Evolutionary conservation across 2,329 filamentous ascomycete species (phyloP).

Genomic region (Alternaria atra): DNA sequence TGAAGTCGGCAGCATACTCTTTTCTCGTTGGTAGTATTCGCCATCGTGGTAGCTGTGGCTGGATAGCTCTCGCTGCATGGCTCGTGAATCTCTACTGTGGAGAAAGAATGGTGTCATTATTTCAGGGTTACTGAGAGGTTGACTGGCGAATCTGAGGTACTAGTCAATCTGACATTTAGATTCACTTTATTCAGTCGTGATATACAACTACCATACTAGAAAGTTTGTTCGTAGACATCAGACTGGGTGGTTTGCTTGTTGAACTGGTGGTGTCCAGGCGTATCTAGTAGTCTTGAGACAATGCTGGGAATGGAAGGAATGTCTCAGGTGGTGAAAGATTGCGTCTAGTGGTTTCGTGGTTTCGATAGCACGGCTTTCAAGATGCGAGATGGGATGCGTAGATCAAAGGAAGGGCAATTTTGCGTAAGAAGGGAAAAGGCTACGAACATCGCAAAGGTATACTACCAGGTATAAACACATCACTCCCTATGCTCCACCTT

Average conservation of each 20-base stretch:
- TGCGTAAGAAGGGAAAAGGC: background rate
- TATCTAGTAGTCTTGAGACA: background rate
- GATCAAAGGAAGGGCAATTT: background rate
- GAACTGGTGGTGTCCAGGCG: background rate
- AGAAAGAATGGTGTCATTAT: background rate
- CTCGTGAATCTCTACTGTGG: background rate
- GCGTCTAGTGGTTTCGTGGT: background rate
- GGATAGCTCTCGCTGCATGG: background rate
- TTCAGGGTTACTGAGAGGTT: background rate
- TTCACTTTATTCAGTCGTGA: background rate
- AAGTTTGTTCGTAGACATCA: background rate
- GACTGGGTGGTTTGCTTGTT: conserved; percentile 1
- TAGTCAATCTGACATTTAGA: background rate
- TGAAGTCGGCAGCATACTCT: background rate
- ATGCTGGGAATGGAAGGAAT: background rate
- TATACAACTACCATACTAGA: background rate
- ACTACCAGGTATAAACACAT: background rate
- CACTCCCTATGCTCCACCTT: background rate
- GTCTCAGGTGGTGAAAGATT: background rate
- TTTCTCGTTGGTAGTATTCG: background rate
- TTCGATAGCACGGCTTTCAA: background rate
- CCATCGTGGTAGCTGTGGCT: background rate
- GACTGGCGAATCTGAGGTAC: background rate
- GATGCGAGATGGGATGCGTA: background rate
- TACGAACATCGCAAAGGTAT: background rate